Percentiles rank a stretch among this genome's conserved stretches.
phyloP scores from a whole-genome alignment of 225 moss, liverwort and hornwort species.

The Straminergon stramineum region DNA sequence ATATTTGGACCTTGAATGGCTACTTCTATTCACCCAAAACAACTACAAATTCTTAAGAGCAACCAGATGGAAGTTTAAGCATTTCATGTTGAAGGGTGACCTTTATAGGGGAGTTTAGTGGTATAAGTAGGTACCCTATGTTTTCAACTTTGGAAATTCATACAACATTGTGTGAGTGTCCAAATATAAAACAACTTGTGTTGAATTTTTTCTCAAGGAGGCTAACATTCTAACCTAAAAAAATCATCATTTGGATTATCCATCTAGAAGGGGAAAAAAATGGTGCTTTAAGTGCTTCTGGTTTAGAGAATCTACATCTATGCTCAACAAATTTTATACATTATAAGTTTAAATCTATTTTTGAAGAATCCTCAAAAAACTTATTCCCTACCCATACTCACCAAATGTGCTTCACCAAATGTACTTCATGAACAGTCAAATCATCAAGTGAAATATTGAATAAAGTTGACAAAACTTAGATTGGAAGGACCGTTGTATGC shows the following conservation, averaged over 20 bases:
- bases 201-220: background rate
- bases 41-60: accelerated
- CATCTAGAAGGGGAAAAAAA: background rate
- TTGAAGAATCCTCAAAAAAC: background rate
- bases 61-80: background rate
- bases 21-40: background rate
- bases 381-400: background rate
- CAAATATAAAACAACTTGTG: background rate
- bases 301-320: accelerated
- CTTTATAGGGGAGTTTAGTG: background rate
- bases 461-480: background rate
- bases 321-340: background rate
- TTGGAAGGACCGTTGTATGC: background rate
- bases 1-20: too few relatives aligned
- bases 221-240: background rate
- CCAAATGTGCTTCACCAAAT: background rate
- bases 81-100: background rate
- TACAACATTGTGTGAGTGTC: background rate
- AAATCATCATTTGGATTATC: background rate
- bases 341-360: background rate
- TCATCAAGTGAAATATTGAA: background rate
- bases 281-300: background rate
- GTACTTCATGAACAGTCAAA: background rate
- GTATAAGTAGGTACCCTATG: background rate
- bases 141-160: background rate